phyloP scores from a whole-genome alignment of 1,284 basidiomycete species.

The Ganoderma lucidum region DNA sequence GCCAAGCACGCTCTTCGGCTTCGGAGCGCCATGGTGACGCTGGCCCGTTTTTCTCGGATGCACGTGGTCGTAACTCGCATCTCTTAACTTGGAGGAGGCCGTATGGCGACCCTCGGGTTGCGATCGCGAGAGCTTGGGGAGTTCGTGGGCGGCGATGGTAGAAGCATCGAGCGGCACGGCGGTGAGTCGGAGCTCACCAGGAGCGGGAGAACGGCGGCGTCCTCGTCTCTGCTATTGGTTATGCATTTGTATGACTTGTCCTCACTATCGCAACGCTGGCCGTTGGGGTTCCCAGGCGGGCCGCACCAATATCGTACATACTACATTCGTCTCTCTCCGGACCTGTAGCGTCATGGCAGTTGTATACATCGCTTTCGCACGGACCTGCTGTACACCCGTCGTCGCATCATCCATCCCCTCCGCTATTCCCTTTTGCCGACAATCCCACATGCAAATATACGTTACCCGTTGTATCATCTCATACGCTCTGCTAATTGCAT shows the following conservation, averaged over 20 bases:
- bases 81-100: neutral
- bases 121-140: neutral
- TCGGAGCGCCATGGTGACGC: neutral
- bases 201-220: neutral
- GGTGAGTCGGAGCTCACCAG: neutral
- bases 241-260: neutral
- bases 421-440: neutral
- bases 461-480: neutral
- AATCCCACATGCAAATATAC: neutral
- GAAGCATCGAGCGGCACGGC: neutral
- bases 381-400: neutral
- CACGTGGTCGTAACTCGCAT: neutral
- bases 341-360: neutral
- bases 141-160: neutral
- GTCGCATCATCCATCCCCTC: neutral
- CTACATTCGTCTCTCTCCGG: constrained; percentile 5
- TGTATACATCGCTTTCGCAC: neutral
- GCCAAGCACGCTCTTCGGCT: neutral
- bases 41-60: neutral
- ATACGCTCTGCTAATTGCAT: neutral
- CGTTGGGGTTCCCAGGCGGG: neutral
- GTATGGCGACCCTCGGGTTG: neutral
- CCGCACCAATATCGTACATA: constrained; percentile 1
- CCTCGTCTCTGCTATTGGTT: neutral
- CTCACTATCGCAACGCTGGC: neutral